Percentiles rank a stretch among this genome's conserved stretches.
phyloP scores from a whole-genome alignment of 2,329 filamentous ascomycete genomes.

The Trichocomaceae sp. region DNA sequence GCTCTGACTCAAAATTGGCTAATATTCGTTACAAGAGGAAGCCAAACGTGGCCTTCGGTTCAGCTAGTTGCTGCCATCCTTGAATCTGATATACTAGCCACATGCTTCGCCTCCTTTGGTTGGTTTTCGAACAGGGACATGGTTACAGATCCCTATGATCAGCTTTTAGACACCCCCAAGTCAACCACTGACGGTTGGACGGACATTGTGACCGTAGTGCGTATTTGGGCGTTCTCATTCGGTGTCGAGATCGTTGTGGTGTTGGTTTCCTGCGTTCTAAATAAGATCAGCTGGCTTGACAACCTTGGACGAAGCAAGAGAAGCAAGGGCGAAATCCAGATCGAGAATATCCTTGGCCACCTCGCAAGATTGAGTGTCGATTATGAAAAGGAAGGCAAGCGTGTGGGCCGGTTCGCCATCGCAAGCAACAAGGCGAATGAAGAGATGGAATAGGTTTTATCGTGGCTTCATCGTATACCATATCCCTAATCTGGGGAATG shows the following conservation, averaged over 20 bases:
- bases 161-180: constrained; percentile 33
- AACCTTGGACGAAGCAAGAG: constrained; percentile 44
- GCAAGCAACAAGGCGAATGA: too few species aligned
- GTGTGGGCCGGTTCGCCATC: too few species aligned
- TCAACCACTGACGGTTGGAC: constrained; percentile 56
- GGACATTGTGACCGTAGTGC: constrained; percentile 50
- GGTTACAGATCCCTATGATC: constrained; percentile 22
- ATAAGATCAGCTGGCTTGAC: constrained; percentile 39
- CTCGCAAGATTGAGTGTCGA: too few species aligned
- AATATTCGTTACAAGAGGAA: constrained; percentile 88
- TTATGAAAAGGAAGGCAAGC: too few species aligned
- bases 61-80: constrained; percentile 65
- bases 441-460: too few species aligned
- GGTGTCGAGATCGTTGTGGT: constrained; percentile 47
- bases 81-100: constrained; percentile 64
- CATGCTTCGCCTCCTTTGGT: constrained; percentile 70
- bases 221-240: constrained; percentile 47
- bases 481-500: too few species aligned
- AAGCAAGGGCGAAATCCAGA: constrained; percentile 43
- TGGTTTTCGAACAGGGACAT: constrained; percentile 57
- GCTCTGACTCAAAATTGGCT: constrained; percentile 93
- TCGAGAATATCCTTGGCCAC: constrained; percentile 46
- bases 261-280: constrained; percentile 44
- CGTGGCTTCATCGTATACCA: too few species aligned
- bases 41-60: constrained; percentile 65